Evolutionary conservation across 768 basidiomycete species (phyloP).

Genomic region (Rossbeevera mucosa): DNA sequence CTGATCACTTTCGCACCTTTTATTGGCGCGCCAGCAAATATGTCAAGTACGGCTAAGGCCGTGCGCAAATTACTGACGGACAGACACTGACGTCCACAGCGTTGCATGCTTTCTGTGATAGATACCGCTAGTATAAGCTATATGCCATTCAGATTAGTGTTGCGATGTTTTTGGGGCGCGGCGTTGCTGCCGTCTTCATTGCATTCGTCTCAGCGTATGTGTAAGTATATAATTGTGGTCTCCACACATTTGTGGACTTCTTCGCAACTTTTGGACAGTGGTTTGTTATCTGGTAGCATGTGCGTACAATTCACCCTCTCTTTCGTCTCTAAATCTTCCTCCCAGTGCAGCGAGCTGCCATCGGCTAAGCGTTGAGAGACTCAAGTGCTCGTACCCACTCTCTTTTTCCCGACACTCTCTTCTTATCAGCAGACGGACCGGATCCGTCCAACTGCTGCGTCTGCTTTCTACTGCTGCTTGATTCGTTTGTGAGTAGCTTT

Average conservation of each 20-base stretch:
- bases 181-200: constrained; percentile 16
- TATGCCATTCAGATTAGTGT: too few relatives aligned
- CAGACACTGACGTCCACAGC: too few relatives aligned
- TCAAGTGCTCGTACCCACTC: neutral
- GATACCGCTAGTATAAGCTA: too few relatives aligned
- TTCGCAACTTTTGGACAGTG: constrained; percentile 6
- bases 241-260: constrained; percentile 6
- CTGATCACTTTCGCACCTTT: too few relatives aligned
- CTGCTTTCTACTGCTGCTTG: neutral
- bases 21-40: too few relatives aligned
- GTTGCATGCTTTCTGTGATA: too few relatives aligned
- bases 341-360: neutral
- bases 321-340: constrained; percentile 1
- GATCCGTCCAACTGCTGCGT: constrained; percentile 3
- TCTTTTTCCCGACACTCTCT: constrained; percentile 1
- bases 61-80: too few relatives aligned
- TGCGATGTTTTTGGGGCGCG: too few relatives aligned
- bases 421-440: constrained; percentile 6
- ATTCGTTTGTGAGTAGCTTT: constrained; percentile 13
- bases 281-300: constrained; percentile 8
- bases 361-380: neutral
- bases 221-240: constrained; percentile 10
- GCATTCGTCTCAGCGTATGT: constrained; percentile 26
- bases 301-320: constrained; percentile 16
- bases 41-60: too few relatives aligned